phyloP scores from a whole-genome alignment of 345 rosid genomes.

The Acer yangbiense region DNA sequence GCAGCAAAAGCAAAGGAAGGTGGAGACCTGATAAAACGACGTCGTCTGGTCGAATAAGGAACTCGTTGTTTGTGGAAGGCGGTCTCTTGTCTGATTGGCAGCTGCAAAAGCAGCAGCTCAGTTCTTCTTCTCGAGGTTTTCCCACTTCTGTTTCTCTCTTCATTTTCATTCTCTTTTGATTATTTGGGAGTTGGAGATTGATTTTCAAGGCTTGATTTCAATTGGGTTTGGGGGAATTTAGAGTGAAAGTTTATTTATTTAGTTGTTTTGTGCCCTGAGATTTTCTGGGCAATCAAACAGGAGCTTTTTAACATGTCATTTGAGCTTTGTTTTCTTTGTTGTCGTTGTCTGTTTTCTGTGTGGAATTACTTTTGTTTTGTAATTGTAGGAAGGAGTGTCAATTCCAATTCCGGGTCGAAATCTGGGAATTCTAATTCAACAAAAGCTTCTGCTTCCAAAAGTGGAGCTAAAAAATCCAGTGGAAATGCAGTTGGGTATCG shows the following conservation, averaged over 20 bases:
- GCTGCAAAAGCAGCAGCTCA: background rate
- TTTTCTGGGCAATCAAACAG: background rate
- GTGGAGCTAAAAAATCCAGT: constrained; percentile 33
- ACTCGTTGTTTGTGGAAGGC: constrained; percentile 71
- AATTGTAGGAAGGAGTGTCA: constrained; percentile 49
- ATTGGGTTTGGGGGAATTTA: background rate
- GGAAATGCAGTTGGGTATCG: constrained; percentile 43
- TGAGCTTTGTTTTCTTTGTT: background rate
- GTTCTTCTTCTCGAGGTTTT: constrained; percentile 39
- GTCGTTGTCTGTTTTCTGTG: background rate
- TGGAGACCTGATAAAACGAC: constrained; percentile 21
- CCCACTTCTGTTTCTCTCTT: background rate
- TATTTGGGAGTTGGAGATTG: too few species aligned
- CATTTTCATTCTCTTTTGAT: too few species aligned
- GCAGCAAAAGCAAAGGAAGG: constrained; percentile 28
- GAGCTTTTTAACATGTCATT: background rate
- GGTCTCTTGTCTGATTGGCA: constrained; percentile 74
- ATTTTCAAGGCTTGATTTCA: background rate
- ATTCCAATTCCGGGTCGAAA: constrained; percentile 26
- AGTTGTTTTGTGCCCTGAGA: background rate
- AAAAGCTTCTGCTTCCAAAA: constrained; percentile 47
- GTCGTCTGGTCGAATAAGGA: constrained; percentile 31
- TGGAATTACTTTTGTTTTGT: constrained; percentile 8
- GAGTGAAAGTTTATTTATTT: background rate
- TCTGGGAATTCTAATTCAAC: constrained; percentile 40